Base-by-base conservation (phyloP, 192 early-diverging fungal genomes). In the Helicostylum pulchrum region DNA sequence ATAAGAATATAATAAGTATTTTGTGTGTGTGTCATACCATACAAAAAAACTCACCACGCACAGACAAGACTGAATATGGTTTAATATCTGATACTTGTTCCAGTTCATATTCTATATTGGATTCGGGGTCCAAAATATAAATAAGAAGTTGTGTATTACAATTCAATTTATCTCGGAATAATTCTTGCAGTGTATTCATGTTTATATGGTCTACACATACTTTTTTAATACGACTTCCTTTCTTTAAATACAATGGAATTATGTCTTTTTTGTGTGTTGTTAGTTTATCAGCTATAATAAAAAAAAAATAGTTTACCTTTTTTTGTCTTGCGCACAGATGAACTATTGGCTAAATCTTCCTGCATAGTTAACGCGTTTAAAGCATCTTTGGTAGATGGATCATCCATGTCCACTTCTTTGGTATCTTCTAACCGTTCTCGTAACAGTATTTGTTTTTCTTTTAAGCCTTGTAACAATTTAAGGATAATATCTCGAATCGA, bases 161-260 rank as follows among this genome's bases (percentile, higher is more conserved):
- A 49, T 77, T 76, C 62, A 85, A 89, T 61, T 85, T 84, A 51
- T 86, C 85, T 51, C 85, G 83, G 66, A 89, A 89, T 47, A 89
- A 50, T 67, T 85, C 82, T 50, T 78, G 61, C 26, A 89, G 62
- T 0, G 65, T 63, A 4, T 78, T 74, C 32, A 78, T 74, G 21
- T 78, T 78, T 8, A 81, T 60, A 4, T 72, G 70, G 1, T 77
- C 83, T 30, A 74, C 61, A 84, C 69, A 8, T 0, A 80, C 79
- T 54, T 82, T 80, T 45, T 87, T 87, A 8, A 77, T 67, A 19
- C 81, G 77, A 47, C 84, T 79, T 30, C 80, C 82, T 8, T 85
- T 73, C 68, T 85, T 80, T 50, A 89, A 58, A 64, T 76, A 86
- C 39, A 89, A 69, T 11, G 42, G 36, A 30, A 68, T 61, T 1